phyloP scores from a whole-genome alignment of 2,329 filamentous ascomycete species.

The Ophiostoma ulmi region DNA sequence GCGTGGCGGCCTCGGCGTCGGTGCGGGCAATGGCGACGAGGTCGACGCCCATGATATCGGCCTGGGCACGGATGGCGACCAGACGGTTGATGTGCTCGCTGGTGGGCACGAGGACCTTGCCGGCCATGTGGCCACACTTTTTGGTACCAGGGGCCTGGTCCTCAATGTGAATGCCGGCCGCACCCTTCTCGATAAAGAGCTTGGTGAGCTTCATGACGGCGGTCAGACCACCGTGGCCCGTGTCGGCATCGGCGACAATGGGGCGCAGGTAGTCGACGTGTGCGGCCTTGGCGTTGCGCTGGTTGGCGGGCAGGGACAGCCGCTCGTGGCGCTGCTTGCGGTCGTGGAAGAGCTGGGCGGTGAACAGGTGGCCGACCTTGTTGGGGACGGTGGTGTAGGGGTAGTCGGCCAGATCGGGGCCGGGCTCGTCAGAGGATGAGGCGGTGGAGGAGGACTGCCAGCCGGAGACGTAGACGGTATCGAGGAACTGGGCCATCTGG shows the following conservation, averaged over 20 bases:
- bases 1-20: constrained; percentile 93
- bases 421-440: constrained; percentile 89
- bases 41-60: constrained; percentile 95
- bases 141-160: constrained; percentile 97
- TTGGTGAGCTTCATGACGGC: constrained; percentile 99
- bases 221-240: constrained; percentile 93
- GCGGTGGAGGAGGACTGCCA: constrained; percentile 98
- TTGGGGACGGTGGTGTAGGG: constrained; percentile 96
- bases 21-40: constrained; percentile 89
- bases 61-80: constrained; percentile 92
- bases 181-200: constrained; percentile 92
- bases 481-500: constrained; percentile 98
- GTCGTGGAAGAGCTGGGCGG: constrained; percentile 98
- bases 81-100: constrained; percentile 97
- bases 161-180: constrained; percentile 96
- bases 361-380: constrained; percentile 96
- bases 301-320: constrained; percentile 64
- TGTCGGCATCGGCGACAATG: constrained; percentile 95
- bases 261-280: constrained; percentile 93
- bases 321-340: constrained; percentile 97
- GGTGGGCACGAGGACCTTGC: constrained; percentile 94
- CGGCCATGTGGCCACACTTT: constrained; percentile 99
- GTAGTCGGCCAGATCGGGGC: constrained; percentile 96
- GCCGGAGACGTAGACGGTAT: constrained; percentile 97
- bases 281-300: constrained; percentile 57